Evolutionary conservation across 139 green algal species (phyloP).

Genomic region (Tetradesmus obliquus): DNA sequence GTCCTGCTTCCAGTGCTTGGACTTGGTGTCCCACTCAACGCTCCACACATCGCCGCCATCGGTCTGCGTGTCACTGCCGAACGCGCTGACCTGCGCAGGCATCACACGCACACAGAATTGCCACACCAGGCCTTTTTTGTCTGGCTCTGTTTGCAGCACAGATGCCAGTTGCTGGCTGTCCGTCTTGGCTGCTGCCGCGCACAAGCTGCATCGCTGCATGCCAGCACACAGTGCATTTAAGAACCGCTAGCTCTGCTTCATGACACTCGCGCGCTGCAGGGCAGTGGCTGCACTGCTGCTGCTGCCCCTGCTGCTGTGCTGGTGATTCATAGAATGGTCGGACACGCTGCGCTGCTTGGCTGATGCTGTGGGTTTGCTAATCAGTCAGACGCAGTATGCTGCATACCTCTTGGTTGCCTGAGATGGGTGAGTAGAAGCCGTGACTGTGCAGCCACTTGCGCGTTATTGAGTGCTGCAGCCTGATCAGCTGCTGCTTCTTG

Average conservation of each 20-base stretch:
- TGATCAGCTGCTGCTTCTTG: conserved; percentile 65
- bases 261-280: too few species aligned
- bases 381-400: neutral
- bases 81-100: conserved; percentile 81
- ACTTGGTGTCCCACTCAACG: conserved; percentile 76
- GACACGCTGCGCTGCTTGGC: too few species aligned
- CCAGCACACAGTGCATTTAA: too few species aligned
- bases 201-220: too few species aligned
- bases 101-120: neutral
- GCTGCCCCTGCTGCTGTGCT: too few species aligned
- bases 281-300: too few species aligned
- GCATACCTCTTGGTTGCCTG: conserved; percentile 85
- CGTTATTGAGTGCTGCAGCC: conserved; percentile 86
- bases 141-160: neutral
- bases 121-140: too few species aligned
- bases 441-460: conserved; percentile 96
- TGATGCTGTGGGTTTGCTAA: too few species aligned
- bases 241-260: too few species aligned
- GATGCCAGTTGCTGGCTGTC: too few species aligned
- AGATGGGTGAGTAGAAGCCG: conserved; percentile 86
- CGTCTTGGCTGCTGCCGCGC: too few species aligned
- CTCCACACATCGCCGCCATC: conserved; percentile 88
- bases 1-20: conserved; percentile 70
- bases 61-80: conserved; percentile 68
- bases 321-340: too few species aligned